Conservation (phyloP, 352 stramenopile species). For the Pythium apleroticum region DNA sequence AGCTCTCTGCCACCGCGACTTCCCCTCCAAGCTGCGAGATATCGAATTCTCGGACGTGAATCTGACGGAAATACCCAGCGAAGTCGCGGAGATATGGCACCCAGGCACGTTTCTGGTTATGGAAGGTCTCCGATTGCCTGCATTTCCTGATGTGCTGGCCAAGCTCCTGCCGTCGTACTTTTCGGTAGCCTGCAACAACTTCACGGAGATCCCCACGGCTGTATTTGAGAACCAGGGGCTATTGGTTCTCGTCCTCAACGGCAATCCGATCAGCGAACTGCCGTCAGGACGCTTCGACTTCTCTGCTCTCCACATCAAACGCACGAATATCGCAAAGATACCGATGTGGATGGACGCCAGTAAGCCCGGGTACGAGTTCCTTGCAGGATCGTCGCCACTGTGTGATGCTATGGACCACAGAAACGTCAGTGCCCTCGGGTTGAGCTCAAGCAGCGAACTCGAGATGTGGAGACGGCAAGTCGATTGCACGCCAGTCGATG, state of each 20-base stretch:
- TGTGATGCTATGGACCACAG: constrained; percentile 2
- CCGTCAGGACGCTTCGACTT: not conserved
- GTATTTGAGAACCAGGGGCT: not conserved
- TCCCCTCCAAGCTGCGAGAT: constrained; percentile 5
- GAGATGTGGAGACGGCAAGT: not conserved
- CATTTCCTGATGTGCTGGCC: not conserved
- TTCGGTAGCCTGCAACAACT: constrained; percentile 24
- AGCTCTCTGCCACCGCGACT: constrained; percentile 17
- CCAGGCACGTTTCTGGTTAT: constrained; percentile 17
- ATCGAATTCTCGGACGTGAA: constrained; percentile 22
- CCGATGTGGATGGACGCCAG: constrained; percentile 3
- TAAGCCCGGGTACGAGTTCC: not conserved
- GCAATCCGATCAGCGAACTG: constrained; percentile 14
- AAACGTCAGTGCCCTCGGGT: not conserved
- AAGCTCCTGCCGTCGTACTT: constrained; percentile 8
- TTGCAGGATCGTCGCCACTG: constrained; percentile 5
- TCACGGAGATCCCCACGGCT: constrained; percentile 5
- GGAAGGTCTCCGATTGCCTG: constrained; percentile 13
- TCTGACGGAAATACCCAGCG: constrained; percentile 14
- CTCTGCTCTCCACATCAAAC: not conserved
- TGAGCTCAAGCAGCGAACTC: not conserved
- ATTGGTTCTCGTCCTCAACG: not conserved
- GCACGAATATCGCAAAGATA: not conserved
- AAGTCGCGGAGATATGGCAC: constrained; percentile 13
- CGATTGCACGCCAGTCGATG: constrained; percentile 18